Conservation (phyloP, 768 basidiomycete genomes). For the Termitomyces eurrhizus region DNA sequence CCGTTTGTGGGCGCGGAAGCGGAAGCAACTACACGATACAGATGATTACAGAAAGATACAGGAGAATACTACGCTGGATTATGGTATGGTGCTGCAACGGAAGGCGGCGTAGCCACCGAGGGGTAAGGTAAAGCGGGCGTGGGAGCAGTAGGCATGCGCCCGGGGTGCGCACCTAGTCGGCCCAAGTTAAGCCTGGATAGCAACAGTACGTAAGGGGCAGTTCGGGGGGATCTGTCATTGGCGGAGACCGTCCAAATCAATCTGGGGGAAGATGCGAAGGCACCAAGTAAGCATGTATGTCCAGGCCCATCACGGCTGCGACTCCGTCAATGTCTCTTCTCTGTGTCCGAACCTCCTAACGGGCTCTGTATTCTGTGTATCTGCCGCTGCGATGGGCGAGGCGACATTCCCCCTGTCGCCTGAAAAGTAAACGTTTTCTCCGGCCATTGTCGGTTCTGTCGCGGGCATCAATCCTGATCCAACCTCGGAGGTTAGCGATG, state of each 20-base stretch:
- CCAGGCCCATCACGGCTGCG: slow-evolving; percentile 13
- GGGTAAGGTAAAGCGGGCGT: slow-evolving; percentile 38
- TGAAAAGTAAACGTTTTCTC: slow-evolving; percentile 27
- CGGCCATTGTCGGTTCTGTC: slow-evolving; percentile 23
- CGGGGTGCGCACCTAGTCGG: slow-evolving; percentile 40
- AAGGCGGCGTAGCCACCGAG: slow-evolving; percentile 15
- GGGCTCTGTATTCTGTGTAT: slow-evolving; percentile 23
- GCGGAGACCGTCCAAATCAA: slow-evolving; percentile 32
- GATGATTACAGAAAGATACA: slow-evolving; percentile 21
- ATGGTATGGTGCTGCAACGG: slow-evolving; percentile 11
- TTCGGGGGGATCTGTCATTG: slow-evolving; percentile 37
- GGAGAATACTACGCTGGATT: slow-evolving; percentile 17
- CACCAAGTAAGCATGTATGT: slow-evolving; percentile 7
- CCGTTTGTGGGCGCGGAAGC: slow-evolving; percentile 12
- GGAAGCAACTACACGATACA: slow-evolving; percentile 16
- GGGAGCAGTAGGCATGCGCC: slow-evolving; percentile 48
- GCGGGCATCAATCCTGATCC: slow-evolving; percentile 12
- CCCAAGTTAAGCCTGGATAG: slow-evolving; percentile 44
- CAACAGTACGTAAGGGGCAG: slow-evolving; percentile 49
- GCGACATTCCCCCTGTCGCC: slow-evolving; percentile 20
- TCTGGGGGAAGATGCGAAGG: slow-evolving; percentile 36
- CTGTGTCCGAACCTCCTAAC: slow-evolving; percentile 30
- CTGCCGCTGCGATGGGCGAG: slow-evolving; percentile 13
- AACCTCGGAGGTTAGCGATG: slow-evolving; percentile 11
- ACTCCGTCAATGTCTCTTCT: slow-evolving; percentile 24